A percentile compares a stretch with the other conserved stretches of the same genome.
phyloP scores from a whole-genome alignment of 2,329 filamentous ascomycete genomes.

The Hymenoscyphus infarciens region DNA sequence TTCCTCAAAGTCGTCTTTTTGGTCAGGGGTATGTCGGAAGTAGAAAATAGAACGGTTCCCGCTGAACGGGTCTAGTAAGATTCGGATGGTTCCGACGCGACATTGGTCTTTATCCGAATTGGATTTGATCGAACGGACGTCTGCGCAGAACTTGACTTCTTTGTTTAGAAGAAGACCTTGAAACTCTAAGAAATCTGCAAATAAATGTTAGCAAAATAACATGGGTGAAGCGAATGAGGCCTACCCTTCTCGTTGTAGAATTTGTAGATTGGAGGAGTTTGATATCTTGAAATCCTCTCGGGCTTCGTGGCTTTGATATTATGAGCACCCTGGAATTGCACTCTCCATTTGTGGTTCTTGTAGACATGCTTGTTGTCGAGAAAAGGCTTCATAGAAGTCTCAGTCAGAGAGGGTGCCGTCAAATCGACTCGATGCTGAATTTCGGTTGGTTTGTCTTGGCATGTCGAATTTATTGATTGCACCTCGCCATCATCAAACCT shows the following conservation, averaged over 20 bases:
- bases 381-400: constrained; percentile 28
- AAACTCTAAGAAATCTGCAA: constrained; percentile 22
- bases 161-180: constrained; percentile 21
- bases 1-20: constrained; percentile 24
- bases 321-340: constrained; percentile 25
- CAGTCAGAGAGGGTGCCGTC: constrained; percentile 7
- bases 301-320: constrained; percentile 19
- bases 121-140: constrained; percentile 20
- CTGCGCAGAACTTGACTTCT: constrained; percentile 16
- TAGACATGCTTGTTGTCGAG: constrained; percentile 24
- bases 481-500: constrained; percentile 21
- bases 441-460: constrained; percentile 18
- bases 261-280: constrained; percentile 19
- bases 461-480: constrained; percentile 15
- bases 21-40: constrained; percentile 21
- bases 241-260: constrained; percentile 24
- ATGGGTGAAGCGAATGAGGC: neutral
- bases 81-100: constrained; percentile 19
- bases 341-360: constrained; percentile 15
- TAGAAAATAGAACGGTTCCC: constrained; percentile 20
- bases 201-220: neutral
- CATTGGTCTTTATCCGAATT: constrained; percentile 18
- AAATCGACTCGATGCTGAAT: constrained; percentile 22
- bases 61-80: constrained; percentile 21
- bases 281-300: constrained; percentile 11